phyloP scores from a whole-genome alignment of 2,329 filamentous ascomycete genomes.

The Aspergillus awamori region DNA sequence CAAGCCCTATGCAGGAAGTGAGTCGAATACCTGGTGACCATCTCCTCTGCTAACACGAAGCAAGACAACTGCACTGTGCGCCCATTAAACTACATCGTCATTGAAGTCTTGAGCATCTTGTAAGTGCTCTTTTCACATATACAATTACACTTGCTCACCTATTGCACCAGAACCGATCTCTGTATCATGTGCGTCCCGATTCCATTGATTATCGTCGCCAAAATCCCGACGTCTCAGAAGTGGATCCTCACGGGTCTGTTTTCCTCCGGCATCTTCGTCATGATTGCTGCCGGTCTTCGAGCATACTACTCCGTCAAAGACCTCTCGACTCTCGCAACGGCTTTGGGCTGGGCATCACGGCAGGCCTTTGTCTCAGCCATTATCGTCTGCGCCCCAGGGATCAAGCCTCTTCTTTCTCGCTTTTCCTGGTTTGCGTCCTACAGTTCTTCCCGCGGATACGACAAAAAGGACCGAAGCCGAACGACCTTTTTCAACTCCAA shows the following conservation, averaged over 20 bases:
- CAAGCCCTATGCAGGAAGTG: conserved; percentile 24
- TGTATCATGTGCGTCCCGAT: conserved; percentile 23
- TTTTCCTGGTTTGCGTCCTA: conserved; percentile 15
- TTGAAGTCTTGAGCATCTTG: conserved; percentile 23
- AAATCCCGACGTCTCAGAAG: conserved; percentile 21
- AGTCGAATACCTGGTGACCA: background rate
- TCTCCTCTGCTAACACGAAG: background rate
- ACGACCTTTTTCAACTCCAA: conserved; percentile 14
- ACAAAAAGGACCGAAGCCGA: background rate
- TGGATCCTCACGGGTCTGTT: conserved; percentile 21
- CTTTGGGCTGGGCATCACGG: conserved; percentile 25
- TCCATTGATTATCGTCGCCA: conserved; percentile 21
- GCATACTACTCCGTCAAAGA: conserved; percentile 28
- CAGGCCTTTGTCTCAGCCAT: conserved; percentile 22
- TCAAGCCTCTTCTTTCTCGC: conserved; percentile 20
- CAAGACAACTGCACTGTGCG: conserved; percentile 25
- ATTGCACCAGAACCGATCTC: conserved; percentile 21
- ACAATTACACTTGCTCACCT: background rate
- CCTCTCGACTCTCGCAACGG: conserved; percentile 17
- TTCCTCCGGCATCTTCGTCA: conserved; percentile 25
- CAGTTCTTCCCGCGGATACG: conserved; percentile 5
- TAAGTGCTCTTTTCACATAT: conserved; percentile 4
- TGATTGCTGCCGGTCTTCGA: conserved; percentile 23
- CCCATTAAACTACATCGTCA: conserved; percentile 20
- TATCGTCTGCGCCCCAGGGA: conserved; percentile 22